Percentiles rank a stretch among this genome's conserved stretches.
Conservation (phyloP, 257 asterid genomes). For the Solanum clarkiae region DNA sequence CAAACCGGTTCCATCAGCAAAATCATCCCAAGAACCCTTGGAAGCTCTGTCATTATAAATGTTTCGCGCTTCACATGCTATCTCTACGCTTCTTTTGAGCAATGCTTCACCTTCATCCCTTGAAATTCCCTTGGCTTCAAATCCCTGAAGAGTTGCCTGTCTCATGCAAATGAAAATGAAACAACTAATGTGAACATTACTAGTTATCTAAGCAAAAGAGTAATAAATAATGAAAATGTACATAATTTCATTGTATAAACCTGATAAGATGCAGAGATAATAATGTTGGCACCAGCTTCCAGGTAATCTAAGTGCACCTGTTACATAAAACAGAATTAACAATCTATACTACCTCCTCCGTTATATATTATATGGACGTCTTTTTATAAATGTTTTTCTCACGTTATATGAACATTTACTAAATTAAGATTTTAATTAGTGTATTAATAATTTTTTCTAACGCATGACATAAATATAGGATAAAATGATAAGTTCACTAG, state of each 20-base stretch:
- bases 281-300: conserved; percentile 84
- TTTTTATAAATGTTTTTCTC: too few relatives aligned
- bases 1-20: not conserved
- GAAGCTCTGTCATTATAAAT: conserved; percentile 28
- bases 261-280: conserved; percentile 85
- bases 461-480: too few relatives aligned
- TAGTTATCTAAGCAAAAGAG: not conserved
- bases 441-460: too few relatives aligned
- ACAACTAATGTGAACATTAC: not conserved
- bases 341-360: not conserved
- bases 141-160: conserved; percentile 84
- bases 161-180: not conserved
- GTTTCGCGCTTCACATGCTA: conserved; percentile 72
- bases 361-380: too few relatives aligned
- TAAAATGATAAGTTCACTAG: too few relatives aligned
- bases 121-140: conserved; percentile 63
- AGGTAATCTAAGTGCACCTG: conserved; percentile 92
- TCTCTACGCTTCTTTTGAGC: conserved; percentile 48
- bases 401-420: too few relatives aligned
- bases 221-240: not conserved
- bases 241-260: conserved; percentile 3
- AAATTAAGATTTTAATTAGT: too few relatives aligned
- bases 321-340: not conserved
- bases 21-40: conserved; percentile 36
- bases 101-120: conserved; percentile 48